Base-by-base conservation (phyloP, 192 early-diverging fungal genomes). In the Coemansia furcata region DNA sequence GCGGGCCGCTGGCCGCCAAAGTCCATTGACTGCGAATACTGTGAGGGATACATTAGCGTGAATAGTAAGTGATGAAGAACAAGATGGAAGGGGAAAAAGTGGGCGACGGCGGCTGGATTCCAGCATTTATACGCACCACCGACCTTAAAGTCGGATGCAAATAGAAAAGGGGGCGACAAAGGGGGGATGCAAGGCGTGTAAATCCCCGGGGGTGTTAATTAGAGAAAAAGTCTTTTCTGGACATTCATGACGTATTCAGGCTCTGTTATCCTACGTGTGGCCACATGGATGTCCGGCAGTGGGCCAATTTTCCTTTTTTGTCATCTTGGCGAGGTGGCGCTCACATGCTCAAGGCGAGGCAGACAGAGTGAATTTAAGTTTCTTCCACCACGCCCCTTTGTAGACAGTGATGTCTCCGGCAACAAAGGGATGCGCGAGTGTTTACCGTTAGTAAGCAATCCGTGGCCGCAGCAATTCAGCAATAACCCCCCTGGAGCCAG, bases 11-110 rank as follows among this genome's bases (percentile, higher is more conserved):
- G 50, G 36, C 36, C 17, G 58, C 58, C 11, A 60, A 60, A 37
- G 58, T 38, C 58, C 38, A 35, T 37, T n/a, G 32, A 60, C 58
- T 60, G 58, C n/a, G 58, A 38, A 23, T 60, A 60, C 10, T 35
- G 17, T 26, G 50, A 30, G 26, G 50, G 26, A 30, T 54, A 54
- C 50, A 54, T 52, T 46, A 30, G 26, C 2, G 12, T 29, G 29
- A 54, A 29, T 30, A 9, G 50, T 32, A 14, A 14, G 8, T 15
- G 29, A 30, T 30, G 44, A 15, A 19, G 50, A 30, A 54, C 23
- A 30, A 11, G 26, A 30, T 19, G 10, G 50, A 26, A 52, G 26
- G 44, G 44, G 15, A 30, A 30, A 30, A 54, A 54, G 46, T 49
- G 46, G 46, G 46, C 46, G 46, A 19, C 46, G 8, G 46, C 21